phyloP scores from a whole-genome alignment of 2,329 filamentous ascomycete genomes.

The Trichoderma gracile region DNA sequence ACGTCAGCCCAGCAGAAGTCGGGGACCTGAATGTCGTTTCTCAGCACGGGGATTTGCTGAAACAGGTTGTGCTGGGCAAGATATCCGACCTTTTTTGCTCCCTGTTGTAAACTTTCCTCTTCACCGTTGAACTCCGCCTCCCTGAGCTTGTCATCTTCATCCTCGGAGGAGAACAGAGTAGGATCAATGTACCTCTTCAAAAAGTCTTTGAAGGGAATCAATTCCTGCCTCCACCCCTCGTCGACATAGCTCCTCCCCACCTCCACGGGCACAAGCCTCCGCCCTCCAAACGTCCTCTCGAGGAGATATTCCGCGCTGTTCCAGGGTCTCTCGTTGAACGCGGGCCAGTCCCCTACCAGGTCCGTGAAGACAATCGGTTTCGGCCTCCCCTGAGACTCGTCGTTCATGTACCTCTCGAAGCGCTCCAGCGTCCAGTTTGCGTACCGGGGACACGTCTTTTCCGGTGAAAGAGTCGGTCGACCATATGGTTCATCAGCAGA shows the following conservation, averaged over 20 bases:
- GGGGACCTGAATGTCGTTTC: constrained; percentile 74
- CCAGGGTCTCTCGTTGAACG: constrained; percentile 69
- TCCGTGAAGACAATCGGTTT: constrained; percentile 70
- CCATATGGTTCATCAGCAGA: constrained; percentile 35
- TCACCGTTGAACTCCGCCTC: no score
- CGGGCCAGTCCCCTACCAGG: constrained; percentile 70
- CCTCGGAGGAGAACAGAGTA: constrained; percentile 19
- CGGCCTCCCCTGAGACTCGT: constrained; percentile 42
- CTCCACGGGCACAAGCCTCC: constrained; percentile 82
- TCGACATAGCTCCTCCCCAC: constrained; percentile 87
- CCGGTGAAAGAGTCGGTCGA: constrained; percentile 32
- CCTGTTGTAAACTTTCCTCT: no score
- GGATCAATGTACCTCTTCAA: constrained; percentile 59
- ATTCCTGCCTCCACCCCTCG: constrained; percentile 76
- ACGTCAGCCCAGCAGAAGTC: constrained; percentile 80
- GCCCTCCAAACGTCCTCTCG: constrained; percentile 70
- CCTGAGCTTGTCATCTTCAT: constrained; percentile 24
- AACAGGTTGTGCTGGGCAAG: constrained; percentile 91
- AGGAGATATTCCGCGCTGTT: constrained; percentile 71
- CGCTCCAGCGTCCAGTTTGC: constrained; percentile 53
- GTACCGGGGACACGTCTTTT: constrained; percentile 33
- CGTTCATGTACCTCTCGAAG: constrained; percentile 63
- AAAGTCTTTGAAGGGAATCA: constrained; percentile 75
- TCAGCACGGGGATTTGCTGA: constrained; percentile 73
- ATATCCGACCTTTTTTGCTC: constrained; percentile 61